These are phyloP conservation scores for Plectosphaerella plurivora DNA, from an alignment of 2,329 filamentous ascomycete species.

Conservation along the genomic window DNA sequence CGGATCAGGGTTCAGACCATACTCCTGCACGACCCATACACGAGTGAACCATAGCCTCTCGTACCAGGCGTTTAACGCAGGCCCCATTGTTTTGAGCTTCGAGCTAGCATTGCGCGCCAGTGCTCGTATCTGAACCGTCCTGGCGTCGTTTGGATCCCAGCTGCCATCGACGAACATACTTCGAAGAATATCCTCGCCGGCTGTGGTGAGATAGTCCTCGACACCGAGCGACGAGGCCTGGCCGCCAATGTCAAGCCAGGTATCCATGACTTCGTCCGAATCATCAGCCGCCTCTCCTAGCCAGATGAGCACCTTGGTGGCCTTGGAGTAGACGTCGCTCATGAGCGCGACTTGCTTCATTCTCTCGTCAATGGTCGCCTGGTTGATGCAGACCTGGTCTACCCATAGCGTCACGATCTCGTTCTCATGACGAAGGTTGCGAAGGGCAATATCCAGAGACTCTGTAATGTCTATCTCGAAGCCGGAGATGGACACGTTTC, in stretches of 20 bases:
- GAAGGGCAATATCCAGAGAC: conserved; percentile 9
- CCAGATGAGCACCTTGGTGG: conserved; percentile 28
- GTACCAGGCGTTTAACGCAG: neutral
- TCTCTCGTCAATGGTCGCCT: conserved; percentile 27
- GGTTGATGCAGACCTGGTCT: conserved; percentile 36
- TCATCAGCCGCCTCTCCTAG: conserved; percentile 17
- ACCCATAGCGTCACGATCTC: conserved; percentile 24
- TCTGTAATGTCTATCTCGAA: conserved; percentile 5
- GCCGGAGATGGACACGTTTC: conserved; percentile 2
- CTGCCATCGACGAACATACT: conserved; percentile 2
- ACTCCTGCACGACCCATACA: conserved; percentile 23
- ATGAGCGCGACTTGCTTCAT: conserved; percentile 31
- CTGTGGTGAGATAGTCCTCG: conserved; percentile 4
- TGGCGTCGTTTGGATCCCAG: conserved; percentile 13
- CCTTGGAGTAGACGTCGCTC: conserved; percentile 29
- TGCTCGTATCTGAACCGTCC: conserved; percentile 5
- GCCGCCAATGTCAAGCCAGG: conserved; percentile 15
- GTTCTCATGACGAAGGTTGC: conserved; percentile 3
- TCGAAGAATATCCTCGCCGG: conserved; percentile 1
- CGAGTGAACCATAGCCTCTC: conserved; percentile 19
- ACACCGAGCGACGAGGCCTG: conserved; percentile 18
- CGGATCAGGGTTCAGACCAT: conserved; percentile 16
- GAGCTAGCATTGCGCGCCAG: too few species aligned
- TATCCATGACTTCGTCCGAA: conserved; percentile 11
- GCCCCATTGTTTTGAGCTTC: neutral